phyloP scores from a whole-genome alignment of 768 basidiomycete species.

The Tephrocybe sp. region DNA sequence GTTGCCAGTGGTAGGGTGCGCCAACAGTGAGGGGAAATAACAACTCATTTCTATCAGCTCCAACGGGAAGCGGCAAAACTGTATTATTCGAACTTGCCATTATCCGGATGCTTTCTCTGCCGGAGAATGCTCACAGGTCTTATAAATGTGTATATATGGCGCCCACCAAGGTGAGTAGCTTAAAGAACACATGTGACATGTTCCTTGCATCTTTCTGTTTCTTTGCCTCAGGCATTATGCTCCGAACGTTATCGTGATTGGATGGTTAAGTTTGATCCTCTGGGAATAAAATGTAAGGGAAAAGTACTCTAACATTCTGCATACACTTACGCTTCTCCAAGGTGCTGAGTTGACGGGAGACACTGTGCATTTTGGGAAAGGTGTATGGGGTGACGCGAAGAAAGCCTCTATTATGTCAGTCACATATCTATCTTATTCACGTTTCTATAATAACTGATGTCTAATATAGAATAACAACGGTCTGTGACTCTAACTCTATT shows the following conservation, averaged over 20 bases:
- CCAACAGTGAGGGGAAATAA: too few relatives aligned
- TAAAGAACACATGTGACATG: too few relatives aligned
- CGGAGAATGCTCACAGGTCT: constrained; percentile 30
- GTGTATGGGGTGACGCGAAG: constrained; percentile 73
- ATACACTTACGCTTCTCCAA: constrained; percentile 25
- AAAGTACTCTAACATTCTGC: neutral
- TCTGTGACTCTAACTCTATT: constrained; percentile 28
- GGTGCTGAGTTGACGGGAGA: constrained; percentile 94
- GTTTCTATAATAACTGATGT: neutral
- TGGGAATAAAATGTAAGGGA: constrained; percentile 73
- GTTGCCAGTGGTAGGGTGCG: constrained; percentile 67
- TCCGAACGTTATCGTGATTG: constrained; percentile 85
- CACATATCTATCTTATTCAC: neutral
- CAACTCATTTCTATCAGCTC: too few relatives aligned
- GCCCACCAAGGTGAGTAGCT: constrained; percentile 74
- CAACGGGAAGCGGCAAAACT: constrained; percentile 96
- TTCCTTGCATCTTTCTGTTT: constrained; percentile 4
- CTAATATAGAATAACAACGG: constrained; percentile 70
- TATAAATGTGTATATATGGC: constrained; percentile 88
- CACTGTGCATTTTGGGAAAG: constrained; percentile 64
- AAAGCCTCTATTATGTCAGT: constrained; percentile 77
- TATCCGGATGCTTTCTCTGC: constrained; percentile 63
- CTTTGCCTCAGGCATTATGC: constrained; percentile 69
- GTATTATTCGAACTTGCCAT: constrained; percentile 92
- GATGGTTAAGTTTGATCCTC: constrained; percentile 71